These are phyloP conservation scores for Beta vulgaris DNA, from an alignment of 148 eudicot species.

Conservation along the genomic window DNA sequence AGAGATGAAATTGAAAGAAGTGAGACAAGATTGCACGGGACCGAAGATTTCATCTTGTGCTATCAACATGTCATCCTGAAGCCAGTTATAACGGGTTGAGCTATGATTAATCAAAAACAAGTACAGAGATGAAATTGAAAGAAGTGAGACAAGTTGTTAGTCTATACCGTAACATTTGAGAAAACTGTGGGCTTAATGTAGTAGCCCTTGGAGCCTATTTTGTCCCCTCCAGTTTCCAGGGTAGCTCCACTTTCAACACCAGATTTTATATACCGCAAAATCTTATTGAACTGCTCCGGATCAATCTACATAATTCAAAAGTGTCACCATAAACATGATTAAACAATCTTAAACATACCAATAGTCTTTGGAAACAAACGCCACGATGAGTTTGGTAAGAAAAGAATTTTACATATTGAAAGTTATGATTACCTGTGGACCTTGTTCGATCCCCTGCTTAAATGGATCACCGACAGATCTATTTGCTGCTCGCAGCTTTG, in stretches of 20 bases:
- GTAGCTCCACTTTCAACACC: constrained; percentile 77
- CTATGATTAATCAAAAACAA: too few relatives aligned
- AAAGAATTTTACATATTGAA: background rate
- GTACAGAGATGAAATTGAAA: too few relatives aligned
- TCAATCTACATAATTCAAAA: constrained; percentile 40
- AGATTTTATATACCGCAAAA: constrained; percentile 55
- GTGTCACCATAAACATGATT: background rate
- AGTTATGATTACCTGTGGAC: constrained; percentile 67
- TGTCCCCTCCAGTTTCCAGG: constrained; percentile 83
- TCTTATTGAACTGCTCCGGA: constrained; percentile 65
- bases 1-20: too few relatives aligned
- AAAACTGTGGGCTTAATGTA: constrained; percentile 85
- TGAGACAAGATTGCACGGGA: constrained; percentile 77
- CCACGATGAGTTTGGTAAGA: background rate
- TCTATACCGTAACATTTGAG: constrained; percentile 74
- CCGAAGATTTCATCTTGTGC: constrained; percentile 93
- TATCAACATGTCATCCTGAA: constrained; percentile 80
- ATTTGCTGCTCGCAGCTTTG: constrained; percentile 62
- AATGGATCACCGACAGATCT: constrained; percentile 86
- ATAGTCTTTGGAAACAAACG: background rate
- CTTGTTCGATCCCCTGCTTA: constrained; percentile 75
- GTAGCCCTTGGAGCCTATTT: constrained; percentile 67
- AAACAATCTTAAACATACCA: background rate
- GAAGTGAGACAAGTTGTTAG: background rate
- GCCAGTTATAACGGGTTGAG: background rate